phyloP scores from a whole-genome alignment of 2,329 filamentous ascomycete species.

The Dothistroma septosporum region DNA sequence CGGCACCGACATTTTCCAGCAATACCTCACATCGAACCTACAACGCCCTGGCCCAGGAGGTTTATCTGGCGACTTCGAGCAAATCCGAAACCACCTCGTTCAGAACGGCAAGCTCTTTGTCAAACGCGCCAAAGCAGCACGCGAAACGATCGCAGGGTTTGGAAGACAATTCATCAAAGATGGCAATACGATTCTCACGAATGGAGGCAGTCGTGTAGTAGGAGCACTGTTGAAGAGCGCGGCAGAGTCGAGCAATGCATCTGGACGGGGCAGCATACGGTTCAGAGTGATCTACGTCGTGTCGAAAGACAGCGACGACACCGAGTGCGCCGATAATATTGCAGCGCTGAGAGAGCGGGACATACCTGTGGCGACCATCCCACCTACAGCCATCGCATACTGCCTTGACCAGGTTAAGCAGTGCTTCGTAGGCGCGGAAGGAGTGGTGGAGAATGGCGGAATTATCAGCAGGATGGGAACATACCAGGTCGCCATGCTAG shows the following conservation, averaged over 20 bases:
- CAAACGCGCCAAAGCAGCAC: conserved; percentile 75
- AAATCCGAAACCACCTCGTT: conserved; percentile 76
- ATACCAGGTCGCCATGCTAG: conserved; percentile 80
- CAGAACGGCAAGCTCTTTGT: conserved; percentile 85
- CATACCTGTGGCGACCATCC: conserved; percentile 78
- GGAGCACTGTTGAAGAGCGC: conserved; percentile 71
- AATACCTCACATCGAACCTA: conserved; percentile 77
- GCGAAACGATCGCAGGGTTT: conserved; percentile 75
- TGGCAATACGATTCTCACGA: conserved; percentile 78
- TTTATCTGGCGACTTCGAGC: conserved; percentile 68
- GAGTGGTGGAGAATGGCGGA: conserved; percentile 89
- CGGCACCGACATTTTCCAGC: conserved; percentile 91
- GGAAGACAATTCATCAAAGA: conserved; percentile 76
- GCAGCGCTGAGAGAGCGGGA: conserved; percentile 65
- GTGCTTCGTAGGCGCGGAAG: conserved; percentile 67
- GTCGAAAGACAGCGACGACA: conserved; percentile 36
- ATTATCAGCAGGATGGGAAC: conserved; percentile 84
- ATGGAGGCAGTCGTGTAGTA: conserved; percentile 82
- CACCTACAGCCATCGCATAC: conserved; percentile 72
- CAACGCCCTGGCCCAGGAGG: conserved; percentile 46
- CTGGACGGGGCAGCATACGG: conserved; percentile 55
- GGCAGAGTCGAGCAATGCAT: conserved; percentile 54
- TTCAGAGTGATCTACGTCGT: conserved; percentile 77
- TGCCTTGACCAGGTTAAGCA: conserved; percentile 70
- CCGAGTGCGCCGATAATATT: conserved; percentile 69